A percentile compares a stretch with the other conserved stretches of the same genome.
These are phyloP conservation scores for Silene latifolia DNA, from an alignment of 148 eudicot species.

Conservation along the genomic window DNA sequence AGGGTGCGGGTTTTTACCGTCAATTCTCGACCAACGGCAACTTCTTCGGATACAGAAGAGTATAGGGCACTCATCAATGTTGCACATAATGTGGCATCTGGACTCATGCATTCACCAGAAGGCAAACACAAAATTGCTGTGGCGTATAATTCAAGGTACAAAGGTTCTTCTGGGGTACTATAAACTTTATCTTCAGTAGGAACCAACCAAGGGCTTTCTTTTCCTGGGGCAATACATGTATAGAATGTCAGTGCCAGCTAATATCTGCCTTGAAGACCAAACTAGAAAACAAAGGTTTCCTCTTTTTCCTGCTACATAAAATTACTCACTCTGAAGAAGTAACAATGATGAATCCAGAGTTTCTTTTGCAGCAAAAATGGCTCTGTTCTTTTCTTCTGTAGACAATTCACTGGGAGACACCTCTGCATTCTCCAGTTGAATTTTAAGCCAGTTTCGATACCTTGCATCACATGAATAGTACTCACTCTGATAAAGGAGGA, in stretches of 20 bases:
- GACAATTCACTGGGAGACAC: slow-evolving; percentile 56
- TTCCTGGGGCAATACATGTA: slow-evolving; percentile 39
- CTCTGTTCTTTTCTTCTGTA: slow-evolving; percentile 65
- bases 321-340: slow-evolving; percentile 71
- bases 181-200: slow-evolving; percentile 51
- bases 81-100: slow-evolving; percentile 92
- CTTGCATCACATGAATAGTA: slow-evolving; percentile 95
- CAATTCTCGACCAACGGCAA: slow-evolving; percentile 61
- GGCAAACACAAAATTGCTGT: slow-evolving; percentile 85
- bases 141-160: slow-evolving; percentile 77
- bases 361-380: slow-evolving; percentile 63
- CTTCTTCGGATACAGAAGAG: slow-evolving; percentile 74
- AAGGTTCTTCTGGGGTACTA: slow-evolving; percentile 47
- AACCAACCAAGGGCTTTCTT: slow-evolving; percentile 73
- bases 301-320: slow-evolving; percentile 4
- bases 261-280: not conserved
- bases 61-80: slow-evolving; percentile 81
- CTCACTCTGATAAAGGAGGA: slow-evolving; percentile 50
- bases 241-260: slow-evolving; percentile 2
- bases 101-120: slow-evolving; percentile 82
- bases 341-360: slow-evolving; percentile 52
- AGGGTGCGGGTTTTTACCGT: slow-evolving; percentile 45
- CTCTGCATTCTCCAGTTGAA: slow-evolving; percentile 67
- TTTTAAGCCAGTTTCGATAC: slow-evolving; percentile 90
- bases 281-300: not conserved